Evolutionary conservation across 139 green algal genomes (phyloP).

Genomic region (Bryopsis sp.): DNA sequence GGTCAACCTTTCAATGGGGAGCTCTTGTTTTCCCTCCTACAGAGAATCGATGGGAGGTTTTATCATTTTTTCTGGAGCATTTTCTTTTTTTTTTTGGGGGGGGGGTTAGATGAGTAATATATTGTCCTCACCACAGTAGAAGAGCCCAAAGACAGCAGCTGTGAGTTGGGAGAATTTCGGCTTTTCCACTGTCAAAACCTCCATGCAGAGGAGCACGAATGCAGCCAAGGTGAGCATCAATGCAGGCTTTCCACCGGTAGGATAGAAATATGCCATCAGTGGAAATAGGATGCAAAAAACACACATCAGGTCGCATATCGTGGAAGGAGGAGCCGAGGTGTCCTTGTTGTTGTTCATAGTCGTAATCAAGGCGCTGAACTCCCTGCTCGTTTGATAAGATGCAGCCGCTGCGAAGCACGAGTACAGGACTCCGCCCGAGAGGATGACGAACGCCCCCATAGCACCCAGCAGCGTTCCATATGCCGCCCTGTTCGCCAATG

Average conservation of each 20-base stretch:
- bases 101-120: not conserved
- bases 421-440: constrained; percentile 11
- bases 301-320: constrained; percentile 15
- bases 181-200: constrained; percentile 55
- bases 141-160: constrained; percentile 75
- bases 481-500: constrained; percentile 4
- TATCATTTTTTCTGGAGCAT: too few species aligned
- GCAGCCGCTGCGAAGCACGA: not conserved
- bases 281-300: constrained; percentile 22
- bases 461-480: constrained; percentile 1
- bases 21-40: too few species aligned
- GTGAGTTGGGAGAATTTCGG: constrained; percentile 74
- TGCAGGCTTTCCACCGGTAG: constrained; percentile 16
- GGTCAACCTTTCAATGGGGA: too few species aligned
- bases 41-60: too few species aligned
- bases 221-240: constrained; percentile 50
- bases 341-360: constrained; percentile 16
- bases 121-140: constrained; percentile 76
- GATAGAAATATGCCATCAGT: constrained; percentile 21
- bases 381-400: constrained; percentile 2
- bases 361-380: constrained; percentile 15
- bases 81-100: too few species aligned
- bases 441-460: not conserved
- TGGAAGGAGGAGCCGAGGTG: constrained; percentile 4
- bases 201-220: constrained; percentile 69